Conservation (phyloP, 495 filamentous ascomycete genomes). For the Tuber aestivum region DNA sequence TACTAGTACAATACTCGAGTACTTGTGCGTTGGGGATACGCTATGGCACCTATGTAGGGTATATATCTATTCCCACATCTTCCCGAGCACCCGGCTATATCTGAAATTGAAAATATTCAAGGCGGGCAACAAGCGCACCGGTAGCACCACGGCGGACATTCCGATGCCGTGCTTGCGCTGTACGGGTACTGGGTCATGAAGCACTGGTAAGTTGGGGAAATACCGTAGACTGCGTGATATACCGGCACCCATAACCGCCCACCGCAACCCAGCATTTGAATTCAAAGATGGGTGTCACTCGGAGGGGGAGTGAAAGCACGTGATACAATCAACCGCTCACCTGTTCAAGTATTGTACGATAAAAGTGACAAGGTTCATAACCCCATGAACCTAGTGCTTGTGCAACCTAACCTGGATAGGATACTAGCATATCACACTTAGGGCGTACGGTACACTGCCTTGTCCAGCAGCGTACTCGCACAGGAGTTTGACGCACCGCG, state of each 20-base stretch:
- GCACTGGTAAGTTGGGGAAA: neutral
- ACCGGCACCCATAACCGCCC: neutral
- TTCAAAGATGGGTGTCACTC: neutral
- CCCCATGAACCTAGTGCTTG: neutral
- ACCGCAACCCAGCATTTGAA: neutral
- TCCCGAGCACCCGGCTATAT: neutral
- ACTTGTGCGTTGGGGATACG: neutral
- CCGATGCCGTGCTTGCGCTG: neutral
- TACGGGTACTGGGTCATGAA: neutral
- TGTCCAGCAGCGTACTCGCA: neutral
- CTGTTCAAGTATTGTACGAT: neutral
- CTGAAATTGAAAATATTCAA: neutral
- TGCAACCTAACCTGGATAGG: neutral
- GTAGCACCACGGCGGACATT: neutral
- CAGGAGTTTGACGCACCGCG: neutral
- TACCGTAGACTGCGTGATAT: neutral
- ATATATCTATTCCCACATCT: neutral
- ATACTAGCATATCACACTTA: no score
- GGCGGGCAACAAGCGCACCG: neutral
- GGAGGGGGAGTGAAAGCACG: neutral
- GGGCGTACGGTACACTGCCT: no score
- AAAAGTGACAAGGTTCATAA: neutral
- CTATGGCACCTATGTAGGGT: neutral
- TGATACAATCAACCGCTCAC: neutral
- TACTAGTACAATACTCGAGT: no score